Evolutionary conservation across 2,329 filamentous ascomycete genomes (phyloP).

Genomic region (Botrytis medusae): DNA sequence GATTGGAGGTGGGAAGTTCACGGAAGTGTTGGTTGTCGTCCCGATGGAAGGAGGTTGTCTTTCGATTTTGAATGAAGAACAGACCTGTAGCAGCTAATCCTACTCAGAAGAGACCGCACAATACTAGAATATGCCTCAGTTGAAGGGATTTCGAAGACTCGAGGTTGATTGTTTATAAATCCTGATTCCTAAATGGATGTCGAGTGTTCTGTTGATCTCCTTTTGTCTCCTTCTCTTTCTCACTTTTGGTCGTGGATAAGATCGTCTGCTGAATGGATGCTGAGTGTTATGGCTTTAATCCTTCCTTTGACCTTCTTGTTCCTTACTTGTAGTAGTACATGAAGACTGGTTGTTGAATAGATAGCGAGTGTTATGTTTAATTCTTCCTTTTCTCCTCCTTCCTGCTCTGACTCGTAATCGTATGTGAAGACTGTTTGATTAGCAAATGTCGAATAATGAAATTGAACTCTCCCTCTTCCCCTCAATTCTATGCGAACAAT

Average conservation of each 20-base stretch:
- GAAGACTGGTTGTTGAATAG: not conserved
- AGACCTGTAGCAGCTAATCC: not conserved
- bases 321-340: not conserved
- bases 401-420: not conserved
- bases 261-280: not conserved
- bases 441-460: not conserved
- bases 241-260: not conserved
- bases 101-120: not conserved
- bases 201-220: not conserved
- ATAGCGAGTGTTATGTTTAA: not conserved
- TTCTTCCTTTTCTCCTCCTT: not conserved
- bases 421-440: not conserved
- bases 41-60: not conserved
- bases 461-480: not conserved
- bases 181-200: not conserved
- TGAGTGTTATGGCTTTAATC: not conserved
- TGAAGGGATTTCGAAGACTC: not conserved
- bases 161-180: too few species aligned
- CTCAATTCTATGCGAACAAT: not conserved
- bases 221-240: not conserved
- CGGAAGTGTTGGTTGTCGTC: not conserved
- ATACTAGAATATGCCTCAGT: not conserved
- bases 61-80: not conserved
- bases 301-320: not conserved
- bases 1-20: not conserved